These are phyloP conservation scores for Cladobotryum mycophilum DNA, from an alignment of 2,329 filamentous ascomycete species.

Conservation along the genomic window DNA sequence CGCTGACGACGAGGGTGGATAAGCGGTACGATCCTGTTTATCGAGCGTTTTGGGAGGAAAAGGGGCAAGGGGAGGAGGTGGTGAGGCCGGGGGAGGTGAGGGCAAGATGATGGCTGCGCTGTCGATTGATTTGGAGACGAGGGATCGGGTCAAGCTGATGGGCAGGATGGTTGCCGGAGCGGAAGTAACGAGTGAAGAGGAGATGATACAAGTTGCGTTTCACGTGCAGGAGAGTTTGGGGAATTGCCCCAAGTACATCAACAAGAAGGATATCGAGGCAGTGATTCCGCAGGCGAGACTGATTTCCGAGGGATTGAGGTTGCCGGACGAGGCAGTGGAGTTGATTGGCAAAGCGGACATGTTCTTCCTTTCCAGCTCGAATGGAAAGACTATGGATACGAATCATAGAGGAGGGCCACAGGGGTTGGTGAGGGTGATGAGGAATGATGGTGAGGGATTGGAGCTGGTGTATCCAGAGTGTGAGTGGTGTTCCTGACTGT, in stretches of 20 bases:
- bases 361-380: constrained; percentile 69
- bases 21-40: constrained; percentile 63
- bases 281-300: constrained; percentile 44
- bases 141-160: constrained; percentile 68
- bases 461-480: constrained; percentile 72
- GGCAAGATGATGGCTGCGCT: constrained; percentile 41
- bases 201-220: constrained; percentile 51
- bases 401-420: constrained; percentile 71
- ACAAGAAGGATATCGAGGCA: constrained; percentile 59
- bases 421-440: constrained; percentile 66
- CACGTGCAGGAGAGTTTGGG: constrained; percentile 67
- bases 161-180: constrained; percentile 63
- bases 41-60: constrained; percentile 44
- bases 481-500: constrained; percentile 18
- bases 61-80: constrained; percentile 29
- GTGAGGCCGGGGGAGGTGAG: constrained; percentile 26
- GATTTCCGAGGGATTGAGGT: constrained; percentile 30
- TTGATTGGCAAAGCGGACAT: constrained; percentile 62
- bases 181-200: constrained; percentile 31
- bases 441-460: constrained; percentile 41
- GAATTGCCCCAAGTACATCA: constrained; percentile 85
- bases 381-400: constrained; percentile 69
- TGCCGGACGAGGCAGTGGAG: constrained; percentile 49
- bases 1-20: constrained; percentile 56
- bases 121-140: constrained; percentile 44